Evolutionary conservation across 345 rosid genomes (phyloP).

Genomic region (Eucalyptus albens): DNA sequence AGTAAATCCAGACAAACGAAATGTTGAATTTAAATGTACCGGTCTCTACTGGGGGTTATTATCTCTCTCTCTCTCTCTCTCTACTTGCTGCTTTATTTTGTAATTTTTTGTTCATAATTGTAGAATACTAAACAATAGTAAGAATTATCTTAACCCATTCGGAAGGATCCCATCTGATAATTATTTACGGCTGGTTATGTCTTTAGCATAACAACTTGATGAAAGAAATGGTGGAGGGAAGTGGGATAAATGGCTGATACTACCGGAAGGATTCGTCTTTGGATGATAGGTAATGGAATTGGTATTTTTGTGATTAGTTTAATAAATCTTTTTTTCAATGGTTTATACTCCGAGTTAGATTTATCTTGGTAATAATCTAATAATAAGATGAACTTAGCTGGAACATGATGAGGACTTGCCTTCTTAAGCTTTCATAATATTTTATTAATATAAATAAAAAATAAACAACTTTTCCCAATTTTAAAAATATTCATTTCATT

Average conservation of each 20-base stretch:
- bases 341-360: neutral
- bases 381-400: neutral
- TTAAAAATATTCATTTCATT: neutral
- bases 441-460: neutral
- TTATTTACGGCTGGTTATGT: neutral
- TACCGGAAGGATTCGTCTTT: neutral
- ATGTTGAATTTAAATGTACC: too few relatives aligned
- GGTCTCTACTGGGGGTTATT: neutral
- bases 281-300: accelerated
- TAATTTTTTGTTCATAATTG: neutral
- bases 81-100: neutral
- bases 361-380: neutral
- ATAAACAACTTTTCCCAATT: neutral
- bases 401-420: neutral
- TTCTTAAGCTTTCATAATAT: neutral
- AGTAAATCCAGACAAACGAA: too few relatives aligned
- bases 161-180: neutral
- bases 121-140: neutral
- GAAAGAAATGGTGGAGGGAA: neutral
- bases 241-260: neutral
- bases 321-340: neutral
- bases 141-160: neutral
- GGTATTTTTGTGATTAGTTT: neutral
- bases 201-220: neutral
- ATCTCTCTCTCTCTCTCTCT: too few relatives aligned